Evolutionary conservation across 306 rosid species (phyloP).

Genomic region (Spatholobus suberectus): DNA sequence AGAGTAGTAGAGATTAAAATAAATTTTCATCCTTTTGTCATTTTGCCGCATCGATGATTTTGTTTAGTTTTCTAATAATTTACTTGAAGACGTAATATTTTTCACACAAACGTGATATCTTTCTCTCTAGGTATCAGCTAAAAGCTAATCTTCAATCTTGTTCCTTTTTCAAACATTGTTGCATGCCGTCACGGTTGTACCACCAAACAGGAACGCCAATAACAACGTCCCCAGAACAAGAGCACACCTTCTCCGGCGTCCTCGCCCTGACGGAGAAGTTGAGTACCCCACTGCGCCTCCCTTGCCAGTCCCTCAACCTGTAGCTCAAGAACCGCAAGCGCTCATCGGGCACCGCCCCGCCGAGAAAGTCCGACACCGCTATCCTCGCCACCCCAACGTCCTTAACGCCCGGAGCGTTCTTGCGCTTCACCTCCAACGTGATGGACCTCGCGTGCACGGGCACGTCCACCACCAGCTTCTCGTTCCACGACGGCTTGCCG

Average conservation of each 20-base stretch:
- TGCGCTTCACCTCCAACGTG: constrained; percentile 57
- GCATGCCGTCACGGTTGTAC: neutral
- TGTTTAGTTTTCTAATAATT: too few species aligned
- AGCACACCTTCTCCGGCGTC: neutral
- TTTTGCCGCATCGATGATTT: too few species aligned
- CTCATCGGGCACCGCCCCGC: constrained; percentile 45
- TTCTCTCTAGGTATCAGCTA: too few species aligned
- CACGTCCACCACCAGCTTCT: constrained; percentile 50
- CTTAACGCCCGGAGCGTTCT: constrained; percentile 34
- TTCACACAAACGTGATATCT: too few species aligned
- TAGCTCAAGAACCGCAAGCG: constrained; percentile 63
- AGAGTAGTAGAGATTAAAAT: too few species aligned
- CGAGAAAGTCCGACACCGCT: constrained; percentile 43
- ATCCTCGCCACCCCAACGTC: constrained; percentile 50
- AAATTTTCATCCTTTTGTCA: too few species aligned
- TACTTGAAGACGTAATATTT: too few species aligned
- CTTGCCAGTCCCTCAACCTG: constrained; percentile 58
- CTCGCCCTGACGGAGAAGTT: constrained; percentile 60
- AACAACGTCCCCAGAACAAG: neutral
- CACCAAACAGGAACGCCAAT: neutral
- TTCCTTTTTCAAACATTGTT: neutral
- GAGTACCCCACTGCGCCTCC: constrained; percentile 64
- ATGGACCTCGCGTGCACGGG: constrained; percentile 47
- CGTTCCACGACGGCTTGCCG: constrained; percentile 51
- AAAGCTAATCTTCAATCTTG: too few species aligned